These are phyloP conservation scores for Alectoria sarmentosa DNA, from an alignment of 495 filamentous ascomycete species.

Conservation along the genomic window DNA sequence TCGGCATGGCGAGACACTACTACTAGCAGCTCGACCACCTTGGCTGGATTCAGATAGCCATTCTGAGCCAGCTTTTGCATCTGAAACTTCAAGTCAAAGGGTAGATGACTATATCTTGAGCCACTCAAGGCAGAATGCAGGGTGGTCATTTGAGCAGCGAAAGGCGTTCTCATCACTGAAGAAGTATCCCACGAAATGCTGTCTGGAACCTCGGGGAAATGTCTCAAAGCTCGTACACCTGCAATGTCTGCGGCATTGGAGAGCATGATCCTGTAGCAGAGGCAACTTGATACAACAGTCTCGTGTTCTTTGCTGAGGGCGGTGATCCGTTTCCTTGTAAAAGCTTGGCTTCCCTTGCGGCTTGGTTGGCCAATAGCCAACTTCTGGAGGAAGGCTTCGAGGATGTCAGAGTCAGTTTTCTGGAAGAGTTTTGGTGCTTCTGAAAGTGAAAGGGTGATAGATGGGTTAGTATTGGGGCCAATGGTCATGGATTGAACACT, in stretches of 20 bases:
- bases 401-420: conserved; percentile 16
- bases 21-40: conserved; percentile 22
- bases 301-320: conserved; percentile 25
- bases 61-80: conserved; percentile 36
- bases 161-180: conserved; percentile 7
- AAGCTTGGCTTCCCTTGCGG: conserved; percentile 13
- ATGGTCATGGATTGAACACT: conserved; percentile 34
- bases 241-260: conserved; percentile 5
- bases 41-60: conserved; percentile 30
- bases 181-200: conserved; percentile 24
- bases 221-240: conserved; percentile 17
- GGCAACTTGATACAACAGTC: conserved; percentile 24
- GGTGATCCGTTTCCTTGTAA: conserved; percentile 16
- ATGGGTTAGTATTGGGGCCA: conserved; percentile 26
- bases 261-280: conserved; percentile 28
- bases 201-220: conserved; percentile 22
- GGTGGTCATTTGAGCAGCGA: conserved; percentile 17
- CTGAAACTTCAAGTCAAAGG: conserved; percentile 37
- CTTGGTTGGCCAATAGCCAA: no score
- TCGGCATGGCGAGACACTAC: conserved; percentile 6
- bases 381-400: conserved; percentile 22
- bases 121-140: conserved; percentile 26
- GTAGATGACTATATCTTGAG: conserved; percentile 21
- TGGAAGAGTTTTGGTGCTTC: conserved; percentile 27
- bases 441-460: conserved; percentile 33